Base-by-base conservation (phyloP, 2,329 filamentous ascomycete genomes). In the Ophiobolus disseminans region DNA sequence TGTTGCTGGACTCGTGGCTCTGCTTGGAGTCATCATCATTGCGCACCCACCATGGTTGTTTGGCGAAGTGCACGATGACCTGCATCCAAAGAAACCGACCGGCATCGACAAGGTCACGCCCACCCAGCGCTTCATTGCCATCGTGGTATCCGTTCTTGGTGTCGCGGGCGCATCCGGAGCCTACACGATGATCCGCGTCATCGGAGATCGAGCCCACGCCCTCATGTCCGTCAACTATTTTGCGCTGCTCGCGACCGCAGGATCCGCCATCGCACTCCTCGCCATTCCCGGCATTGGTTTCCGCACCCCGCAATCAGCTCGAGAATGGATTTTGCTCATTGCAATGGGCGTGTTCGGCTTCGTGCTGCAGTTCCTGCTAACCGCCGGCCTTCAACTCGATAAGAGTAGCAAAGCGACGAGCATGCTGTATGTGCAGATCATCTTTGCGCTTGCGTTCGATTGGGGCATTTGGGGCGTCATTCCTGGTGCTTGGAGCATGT, bases 141-240 rank as follows among this genome's bases (percentile, higher is more conserved):
- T 92, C 13, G 78, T 81, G 0, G 77, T 89, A 4, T 87, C 86
- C 0, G 77, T 94, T 13, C 41, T 94, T 0, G 90, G 90, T 2
- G 90, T 94, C 0, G 60, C 89, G 0, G 91, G 90, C 7, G 83
- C 84, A 2, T 84, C 88, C 0, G 81, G 81, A 2, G 88, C 89
- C 6, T 90, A 86, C 65, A 89, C 85, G 0, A 82, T 82, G 1
- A 88, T 96, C 58, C 82, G 90, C 13, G 83, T 86, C 67, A 91
- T 95, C 55, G 90, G 91, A 7, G 82, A 84, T 60, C 81, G 88
- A 25, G 87, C 88, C 0, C 89, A 95, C 63, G 82, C 90, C 0
- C 77, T 95, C 16, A 84, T 94, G 49, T 88, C 84, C 4, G 89
- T 94, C 48, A 92, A 89, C 63, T 93, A 90, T 73, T 94, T 94